phyloP scores from a whole-genome alignment of 495 filamentous ascomycete species.

The Baudoinia panamericana region DNA sequence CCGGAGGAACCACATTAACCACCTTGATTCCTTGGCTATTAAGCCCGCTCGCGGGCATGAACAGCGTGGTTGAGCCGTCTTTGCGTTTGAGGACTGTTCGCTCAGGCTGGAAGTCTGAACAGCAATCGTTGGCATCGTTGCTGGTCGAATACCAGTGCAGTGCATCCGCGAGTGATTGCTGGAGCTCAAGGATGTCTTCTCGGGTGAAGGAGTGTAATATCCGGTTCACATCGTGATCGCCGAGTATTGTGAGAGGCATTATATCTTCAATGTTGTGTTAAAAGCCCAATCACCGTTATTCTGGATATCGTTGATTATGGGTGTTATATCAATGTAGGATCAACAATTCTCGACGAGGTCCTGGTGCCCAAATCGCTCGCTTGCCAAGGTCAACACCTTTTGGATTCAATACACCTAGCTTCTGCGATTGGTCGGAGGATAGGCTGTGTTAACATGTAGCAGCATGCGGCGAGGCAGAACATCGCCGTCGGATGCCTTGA shows the following conservation, averaged over 20 bases:
- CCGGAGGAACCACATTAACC: conserved; percentile 35
- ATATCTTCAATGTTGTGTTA: not conserved
- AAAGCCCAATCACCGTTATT: not conserved
- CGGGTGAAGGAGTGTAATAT: conserved; percentile 59
- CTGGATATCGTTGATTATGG: not conserved
- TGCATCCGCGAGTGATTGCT: conserved; percentile 52
- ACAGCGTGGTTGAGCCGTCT: conserved; percentile 70
- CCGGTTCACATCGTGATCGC: conserved; percentile 51
- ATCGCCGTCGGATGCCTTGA: too few relatives aligned
- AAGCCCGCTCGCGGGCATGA: conserved; percentile 70
- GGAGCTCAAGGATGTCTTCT: conserved; percentile 54
- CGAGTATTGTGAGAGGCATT: conserved; percentile 70
- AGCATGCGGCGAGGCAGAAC: too few relatives aligned
- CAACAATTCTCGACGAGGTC: not conserved
- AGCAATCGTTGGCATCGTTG: conserved; percentile 40
- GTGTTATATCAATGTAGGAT: not conserved
- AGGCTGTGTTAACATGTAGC: too few relatives aligned
- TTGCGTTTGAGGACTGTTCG: conserved; percentile 54
- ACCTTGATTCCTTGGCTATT: conserved; percentile 51
- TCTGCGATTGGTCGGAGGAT: too few relatives aligned
- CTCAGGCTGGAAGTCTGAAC: conserved; percentile 58
- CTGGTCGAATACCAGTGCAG: conserved; percentile 74
- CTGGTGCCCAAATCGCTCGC: too few relatives aligned
- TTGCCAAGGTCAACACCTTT: too few relatives aligned
- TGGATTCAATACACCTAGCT: too few relatives aligned